Evolutionary conservation across 192 early-diverging fungal species (phyloP).

Genomic region (Podila epicladia): DNA sequence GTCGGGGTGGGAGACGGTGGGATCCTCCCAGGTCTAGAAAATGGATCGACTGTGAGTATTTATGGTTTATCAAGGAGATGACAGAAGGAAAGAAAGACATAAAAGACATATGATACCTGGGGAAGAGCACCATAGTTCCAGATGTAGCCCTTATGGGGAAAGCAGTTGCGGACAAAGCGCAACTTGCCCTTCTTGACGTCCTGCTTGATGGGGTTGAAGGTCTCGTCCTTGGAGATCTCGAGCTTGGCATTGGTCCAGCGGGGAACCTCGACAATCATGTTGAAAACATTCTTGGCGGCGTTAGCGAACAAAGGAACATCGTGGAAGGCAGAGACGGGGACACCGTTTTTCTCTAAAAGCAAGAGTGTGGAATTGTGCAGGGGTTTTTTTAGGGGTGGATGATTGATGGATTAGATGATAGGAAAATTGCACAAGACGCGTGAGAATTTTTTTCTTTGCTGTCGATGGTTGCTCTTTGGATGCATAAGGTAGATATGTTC

Average conservation of each 20-base stretch:
- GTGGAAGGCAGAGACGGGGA: slow-evolving; percentile 93
- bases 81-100: not conserved
- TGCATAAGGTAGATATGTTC: no score
- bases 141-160: slow-evolving; percentile 99
- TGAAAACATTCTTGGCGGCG: slow-evolving; percentile 89
- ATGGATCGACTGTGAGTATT: no score
- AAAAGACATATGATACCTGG: slow-evolving; percentile 61
- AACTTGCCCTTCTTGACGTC: slow-evolving; percentile 99
- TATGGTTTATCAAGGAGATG: no score
- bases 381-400: not conserved
- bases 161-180: slow-evolving; percentile 97
- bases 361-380: not conserved
- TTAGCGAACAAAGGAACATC: slow-evolving; percentile 97
- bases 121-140: slow-evolving; percentile 99
- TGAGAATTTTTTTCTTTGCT: no score
- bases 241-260: slow-evolving; percentile 99
- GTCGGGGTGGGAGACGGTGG: slow-evolving; percentile 85
- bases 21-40: slow-evolving; percentile 96
- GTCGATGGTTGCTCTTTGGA: no score
- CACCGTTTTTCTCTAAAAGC: slow-evolving; percentile 76
- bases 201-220: slow-evolving; percentile 99
- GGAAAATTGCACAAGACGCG: no score
- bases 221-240: slow-evolving; percentile 96
- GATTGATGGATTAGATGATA: slow-evolving; percentile 9
- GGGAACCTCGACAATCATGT: slow-evolving; percentile 99